Conservation (phyloP, 2,329 filamentous ascomycete species). For the Fusarium brevicatenulatum region DNA sequence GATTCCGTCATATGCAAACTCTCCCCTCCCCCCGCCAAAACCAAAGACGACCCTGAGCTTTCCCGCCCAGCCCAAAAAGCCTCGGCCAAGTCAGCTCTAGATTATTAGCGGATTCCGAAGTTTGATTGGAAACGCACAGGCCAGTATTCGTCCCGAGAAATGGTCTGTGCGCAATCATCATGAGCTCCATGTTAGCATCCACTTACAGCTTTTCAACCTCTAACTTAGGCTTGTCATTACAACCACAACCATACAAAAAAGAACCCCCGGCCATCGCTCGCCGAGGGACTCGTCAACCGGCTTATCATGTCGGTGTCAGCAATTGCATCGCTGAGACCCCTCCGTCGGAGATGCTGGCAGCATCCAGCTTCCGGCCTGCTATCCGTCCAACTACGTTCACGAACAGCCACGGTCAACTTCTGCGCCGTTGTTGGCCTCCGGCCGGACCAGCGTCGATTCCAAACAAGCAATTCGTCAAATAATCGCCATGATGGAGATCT, state of each 20-base stretch:
- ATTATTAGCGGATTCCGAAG: neutral
- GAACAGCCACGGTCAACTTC: conserved; percentile 43
- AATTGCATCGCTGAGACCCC: conserved; percentile 49
- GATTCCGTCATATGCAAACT: conserved; percentile 38
- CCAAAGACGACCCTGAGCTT: conserved; percentile 15
- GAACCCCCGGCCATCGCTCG: neutral
- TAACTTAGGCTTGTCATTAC: conserved; percentile 11
- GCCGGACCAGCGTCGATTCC: conserved; percentile 43
- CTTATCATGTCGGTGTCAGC: conserved; percentile 49
- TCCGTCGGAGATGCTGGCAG: conserved; percentile 46
- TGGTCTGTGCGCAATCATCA: conserved; percentile 38
- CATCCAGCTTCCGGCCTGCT: conserved; percentile 46
- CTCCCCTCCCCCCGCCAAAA: conserved; percentile 29
- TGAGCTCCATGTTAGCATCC: conserved; percentile 15
- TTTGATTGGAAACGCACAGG: conserved; percentile 30
- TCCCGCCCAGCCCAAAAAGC: neutral
- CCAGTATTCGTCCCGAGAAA: conserved; percentile 28
- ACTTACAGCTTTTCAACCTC: conserved; percentile 26
- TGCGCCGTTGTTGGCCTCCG: conserved; percentile 46
- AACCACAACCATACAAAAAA: neutral
- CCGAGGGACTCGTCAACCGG: conserved; percentile 5
- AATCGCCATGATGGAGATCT: conserved; percentile 21
- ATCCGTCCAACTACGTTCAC: conserved; percentile 48
- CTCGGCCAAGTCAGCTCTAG: conserved; percentile 18
- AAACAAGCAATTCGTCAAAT: conserved; percentile 38